Percentiles rank a stretch among this genome's conserved stretches.
These are phyloP conservation scores for Phytophthora megakarya DNA, from an alignment of 352 stramenopile genomes.

Conservation along the genomic window DNA sequence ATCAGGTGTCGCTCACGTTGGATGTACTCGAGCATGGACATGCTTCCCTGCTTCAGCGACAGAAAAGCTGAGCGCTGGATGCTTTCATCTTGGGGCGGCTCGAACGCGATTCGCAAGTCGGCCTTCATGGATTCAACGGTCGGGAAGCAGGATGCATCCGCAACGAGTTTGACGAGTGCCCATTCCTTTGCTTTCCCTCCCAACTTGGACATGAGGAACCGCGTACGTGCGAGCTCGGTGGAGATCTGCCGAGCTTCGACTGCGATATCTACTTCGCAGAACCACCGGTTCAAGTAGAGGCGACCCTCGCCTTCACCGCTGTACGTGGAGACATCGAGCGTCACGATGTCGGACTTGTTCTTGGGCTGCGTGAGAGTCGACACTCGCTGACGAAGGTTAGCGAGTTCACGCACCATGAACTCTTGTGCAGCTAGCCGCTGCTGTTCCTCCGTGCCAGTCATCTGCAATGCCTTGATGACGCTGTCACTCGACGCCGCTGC, in stretches of 20 bases:
- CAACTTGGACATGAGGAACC: conserved; percentile 14
- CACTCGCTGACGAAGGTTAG: conserved; percentile 4
- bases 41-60: not conserved
- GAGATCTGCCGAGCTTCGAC: conserved; percentile 19
- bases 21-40: conserved; percentile 26
- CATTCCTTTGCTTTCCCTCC: conserved; percentile 4
- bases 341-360: conserved; percentile 15
- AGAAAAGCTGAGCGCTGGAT: not conserved
- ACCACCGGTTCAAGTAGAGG: conserved; percentile 22
- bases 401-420: conserved; percentile 24
- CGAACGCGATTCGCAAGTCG: conserved; percentile 14
- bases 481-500: too few relatives aligned
- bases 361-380: conserved; percentile 11
- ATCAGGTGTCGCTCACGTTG: conserved; percentile 1
- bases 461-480: conserved; percentile 12
- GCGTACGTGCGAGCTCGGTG: not conserved
- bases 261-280: conserved; percentile 23
- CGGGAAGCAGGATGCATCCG: conserved; percentile 15
- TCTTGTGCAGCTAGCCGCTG: conserved; percentile 9
- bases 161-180: conserved; percentile 8
- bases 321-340: conserved; percentile 31
- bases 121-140: not conserved
- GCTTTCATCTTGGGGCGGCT: conserved; percentile 22
- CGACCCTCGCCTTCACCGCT: conserved; percentile 8
- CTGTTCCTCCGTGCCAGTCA: not conserved